Percentiles rank a stretch among this genome's conserved stretches.
These are phyloP conservation scores for Durio zibethinus DNA, from an alignment of 345 rosid genomes.

Conservation along the genomic window DNA sequence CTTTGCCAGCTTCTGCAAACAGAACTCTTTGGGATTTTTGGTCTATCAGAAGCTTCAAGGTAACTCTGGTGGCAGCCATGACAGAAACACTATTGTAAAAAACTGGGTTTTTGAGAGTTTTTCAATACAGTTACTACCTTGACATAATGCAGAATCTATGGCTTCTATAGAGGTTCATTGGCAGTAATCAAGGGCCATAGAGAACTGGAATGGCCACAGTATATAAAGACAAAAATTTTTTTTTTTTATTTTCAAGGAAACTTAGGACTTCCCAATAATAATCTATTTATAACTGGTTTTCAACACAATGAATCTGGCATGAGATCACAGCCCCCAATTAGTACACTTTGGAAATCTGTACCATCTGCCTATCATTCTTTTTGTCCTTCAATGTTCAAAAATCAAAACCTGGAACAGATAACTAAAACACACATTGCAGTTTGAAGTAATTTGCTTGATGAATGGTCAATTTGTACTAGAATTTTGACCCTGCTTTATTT, in stretches of 20 bases:
- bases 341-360: not conserved
- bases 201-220: not conserved
- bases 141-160: no score
- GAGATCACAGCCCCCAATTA: not conserved
- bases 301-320: not conserved
- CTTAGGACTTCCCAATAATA: not conserved
- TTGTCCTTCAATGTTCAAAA: no score
- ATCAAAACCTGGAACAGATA: no score
- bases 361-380: no score
- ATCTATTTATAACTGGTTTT: not conserved
- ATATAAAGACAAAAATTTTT: no score
- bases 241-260: not conserved
- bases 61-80: not conserved
- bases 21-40: slow-evolving; percentile 12
- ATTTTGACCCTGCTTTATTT: no score
- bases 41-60: slow-evolving; percentile 16
- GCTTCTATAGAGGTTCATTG: not conserved
- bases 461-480: no score
- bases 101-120: not conserved
- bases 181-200: not conserved
- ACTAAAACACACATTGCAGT: not conserved
- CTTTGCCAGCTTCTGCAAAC: slow-evolving; percentile 31
- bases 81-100: no score
- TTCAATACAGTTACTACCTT: not conserved
- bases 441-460: no score